phyloP scores from a whole-genome alignment of 331 rosid genomes.

The Quercus phellos region DNA sequence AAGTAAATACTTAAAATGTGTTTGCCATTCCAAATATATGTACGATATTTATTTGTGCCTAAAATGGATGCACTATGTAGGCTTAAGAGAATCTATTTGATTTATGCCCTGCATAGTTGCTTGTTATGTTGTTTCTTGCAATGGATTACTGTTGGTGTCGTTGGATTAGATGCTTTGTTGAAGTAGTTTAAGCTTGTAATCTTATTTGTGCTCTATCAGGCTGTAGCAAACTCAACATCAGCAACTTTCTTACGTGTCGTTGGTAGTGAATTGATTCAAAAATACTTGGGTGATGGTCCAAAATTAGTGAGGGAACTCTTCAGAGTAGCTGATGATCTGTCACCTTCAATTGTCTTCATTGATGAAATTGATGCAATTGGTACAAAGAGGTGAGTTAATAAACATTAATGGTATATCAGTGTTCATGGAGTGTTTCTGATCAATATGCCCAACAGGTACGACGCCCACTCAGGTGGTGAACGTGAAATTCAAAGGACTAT shows the following conservation, averaged over 20 bases:
- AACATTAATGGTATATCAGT: background rate
- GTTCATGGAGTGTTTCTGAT: slow-evolving; percentile 10
- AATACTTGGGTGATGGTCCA: slow-evolving; percentile 97
- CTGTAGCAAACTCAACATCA: slow-evolving; percentile 96
- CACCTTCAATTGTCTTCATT: slow-evolving; percentile 94
- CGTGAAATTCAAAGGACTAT: slow-evolving; percentile 98
- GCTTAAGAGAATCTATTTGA: background rate
- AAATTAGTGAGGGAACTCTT: slow-evolving; percentile 96
- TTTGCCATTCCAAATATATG: background rate
- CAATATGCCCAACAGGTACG: slow-evolving; percentile 51
- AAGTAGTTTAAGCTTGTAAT: slow-evolving; percentile 4
- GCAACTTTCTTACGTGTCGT: slow-evolving; percentile 98
- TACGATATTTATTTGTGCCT: background rate
- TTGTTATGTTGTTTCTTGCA: background rate
- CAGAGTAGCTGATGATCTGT: slow-evolving; percentile 97
- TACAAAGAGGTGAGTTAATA: slow-evolving; percentile 72
- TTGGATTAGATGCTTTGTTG: background rate
- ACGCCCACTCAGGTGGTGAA: slow-evolving; percentile 98
- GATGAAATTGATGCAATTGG: slow-evolving; percentile 98
- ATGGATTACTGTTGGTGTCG: background rate
- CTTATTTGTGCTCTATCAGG: slow-evolving; percentile 41
- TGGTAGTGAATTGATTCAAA: slow-evolving; percentile 96
- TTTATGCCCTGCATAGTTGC: background rate
- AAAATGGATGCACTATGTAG: background rate
- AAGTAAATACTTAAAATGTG: background rate